phyloP scores from a whole-genome alignment of 2,329 filamentous ascomycete species.

The Xylariomycetidae sp. region DNA sequence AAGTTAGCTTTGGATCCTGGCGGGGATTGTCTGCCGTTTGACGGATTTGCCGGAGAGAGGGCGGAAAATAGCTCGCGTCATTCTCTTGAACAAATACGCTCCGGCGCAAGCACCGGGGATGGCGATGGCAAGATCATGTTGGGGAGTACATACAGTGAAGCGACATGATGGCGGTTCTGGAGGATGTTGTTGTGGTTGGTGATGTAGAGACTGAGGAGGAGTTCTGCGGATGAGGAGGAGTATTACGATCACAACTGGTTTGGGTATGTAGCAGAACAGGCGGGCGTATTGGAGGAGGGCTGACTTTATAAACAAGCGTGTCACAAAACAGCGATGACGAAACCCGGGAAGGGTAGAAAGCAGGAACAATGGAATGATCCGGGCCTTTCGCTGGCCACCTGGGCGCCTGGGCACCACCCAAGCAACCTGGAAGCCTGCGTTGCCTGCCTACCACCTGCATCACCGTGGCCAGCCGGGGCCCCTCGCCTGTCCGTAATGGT shows the following conservation, averaged over 20 bases:
- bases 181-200: constrained; percentile 11
- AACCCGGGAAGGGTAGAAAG: constrained; percentile 7
- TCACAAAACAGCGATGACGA: constrained; percentile 10
- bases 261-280: constrained; percentile 1
- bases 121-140: not conserved
- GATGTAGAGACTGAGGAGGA: not conserved
- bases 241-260: not conserved
- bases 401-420: too few species aligned
- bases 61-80: too few species aligned
- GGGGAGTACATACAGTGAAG: constrained; percentile 48
- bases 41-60: too few species aligned
- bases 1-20: too few species aligned
- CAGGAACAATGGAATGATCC: constrained; percentile 13
- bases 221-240: not conserved
- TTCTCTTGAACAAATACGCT: too few species aligned
- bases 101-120: not conserved
- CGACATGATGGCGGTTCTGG: constrained; percentile 41
- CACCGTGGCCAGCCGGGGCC: too few species aligned
- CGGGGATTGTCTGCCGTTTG: too few species aligned
- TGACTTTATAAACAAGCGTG: not conserved
- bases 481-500: too few species aligned
- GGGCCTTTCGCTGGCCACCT: too few species aligned
- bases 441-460: too few species aligned
- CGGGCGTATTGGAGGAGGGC: not conserved
- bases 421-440: too few species aligned